phyloP scores from a whole-genome alignment of 495 filamentous ascomycete species.

The Penicillium longicatenatum region DNA sequence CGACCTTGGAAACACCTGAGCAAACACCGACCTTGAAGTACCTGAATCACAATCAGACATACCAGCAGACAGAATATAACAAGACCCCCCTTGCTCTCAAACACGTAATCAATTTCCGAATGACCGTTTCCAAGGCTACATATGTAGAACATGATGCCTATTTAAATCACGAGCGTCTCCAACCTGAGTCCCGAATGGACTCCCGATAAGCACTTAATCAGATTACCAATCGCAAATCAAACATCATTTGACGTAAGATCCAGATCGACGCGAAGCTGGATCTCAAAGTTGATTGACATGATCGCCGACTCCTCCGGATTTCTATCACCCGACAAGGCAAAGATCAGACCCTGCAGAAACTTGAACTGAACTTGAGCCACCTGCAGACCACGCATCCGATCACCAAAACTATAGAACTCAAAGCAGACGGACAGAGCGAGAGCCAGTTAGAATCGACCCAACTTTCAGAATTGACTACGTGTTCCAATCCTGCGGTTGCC shows the following conservation, averaged over 20 bases:
- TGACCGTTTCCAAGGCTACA: no score
- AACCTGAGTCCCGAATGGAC: background rate
- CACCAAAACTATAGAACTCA: constrained; percentile 6
- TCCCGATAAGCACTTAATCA: background rate
- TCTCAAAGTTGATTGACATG: no score
- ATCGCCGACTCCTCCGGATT: background rate
- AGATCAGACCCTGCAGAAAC: constrained; percentile 8
- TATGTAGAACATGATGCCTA: no score
- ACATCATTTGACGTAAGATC: no score
- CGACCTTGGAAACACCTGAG: background rate
- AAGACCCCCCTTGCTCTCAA: background rate
- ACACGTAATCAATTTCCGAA: no score
- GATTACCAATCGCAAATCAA: background rate
- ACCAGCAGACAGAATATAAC: background rate
- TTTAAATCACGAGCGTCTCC: background rate
- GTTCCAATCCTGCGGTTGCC: background rate
- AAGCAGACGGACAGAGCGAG: background rate
- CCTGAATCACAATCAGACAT: background rate
- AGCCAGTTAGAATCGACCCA: background rate
- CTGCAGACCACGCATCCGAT: constrained; percentile 3
- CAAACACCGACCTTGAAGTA: background rate
- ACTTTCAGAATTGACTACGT: no score
- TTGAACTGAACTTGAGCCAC: background rate
- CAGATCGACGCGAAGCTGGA: no score
- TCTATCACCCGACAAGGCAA: background rate